Base-by-base conservation (phyloP, 345 rosid genomes). In the Ricinus communis region DNA sequence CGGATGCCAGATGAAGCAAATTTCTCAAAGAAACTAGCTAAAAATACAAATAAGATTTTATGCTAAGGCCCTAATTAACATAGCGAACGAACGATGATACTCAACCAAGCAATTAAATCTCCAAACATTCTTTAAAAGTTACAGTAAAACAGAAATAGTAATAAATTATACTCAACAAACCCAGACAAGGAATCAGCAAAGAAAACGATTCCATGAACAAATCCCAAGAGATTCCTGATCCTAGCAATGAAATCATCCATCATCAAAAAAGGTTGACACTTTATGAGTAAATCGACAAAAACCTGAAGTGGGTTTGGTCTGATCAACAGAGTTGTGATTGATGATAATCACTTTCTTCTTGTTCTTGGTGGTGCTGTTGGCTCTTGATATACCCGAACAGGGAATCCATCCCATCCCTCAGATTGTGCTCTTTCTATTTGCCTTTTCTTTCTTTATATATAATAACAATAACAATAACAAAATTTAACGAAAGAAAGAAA, bases 391-490 rank as follows among this genome's bases (percentile, higher is more conserved):
- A 30, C 78, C 73, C n/a, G 79, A 70, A 66, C 79, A 76, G 33
- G 79, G 71, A 38, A 70, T 70, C 79, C 75, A 76, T 51, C 62
- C 68, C 79, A 76, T 76, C n/a, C 11, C 40, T 27, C 47, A 43
- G 14, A 43, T 9, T 43, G 47, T 4, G 4, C 14, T 43, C 7
- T 1, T 43, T 38, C 43, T 38, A 38, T 38, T 38, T 38, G 43
- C 9, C n/a, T n/a, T n/a, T n/a, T n/a, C 43, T 38, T 38, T 38
- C 43, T 38, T 38, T 38, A 4, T 38, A n/a, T n/a, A n/a, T n/a
- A n/a, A n/a, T n/a, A n/a, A n/a, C n/a, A n/a, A n/a, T n/a, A n/a
- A n/a, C n/a, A n/a, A n/a, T n/a, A n/a, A n/a, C n/a, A n/a, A n/a
- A n/a, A 9, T 38, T 38, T 25, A 13, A 19, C 12, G 8, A 45